phyloP scores from a whole-genome alignment of 169 alveolate genomes.

The Plasmodium blacklocki region DNA sequence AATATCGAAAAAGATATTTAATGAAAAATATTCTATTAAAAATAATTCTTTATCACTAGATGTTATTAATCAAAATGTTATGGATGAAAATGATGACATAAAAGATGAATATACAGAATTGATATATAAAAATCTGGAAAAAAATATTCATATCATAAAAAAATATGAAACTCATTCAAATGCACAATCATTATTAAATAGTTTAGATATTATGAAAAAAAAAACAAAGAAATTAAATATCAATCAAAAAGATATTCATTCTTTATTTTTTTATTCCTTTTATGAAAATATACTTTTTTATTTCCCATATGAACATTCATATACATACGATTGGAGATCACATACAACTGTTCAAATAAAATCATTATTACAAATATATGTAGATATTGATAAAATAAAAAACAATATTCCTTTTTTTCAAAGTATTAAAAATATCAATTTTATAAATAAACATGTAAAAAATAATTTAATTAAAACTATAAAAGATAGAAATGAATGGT shows the following conservation, averaged over 20 bases:
- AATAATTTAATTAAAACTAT: slow-evolving; percentile 77
- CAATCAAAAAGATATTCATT: slow-evolving; percentile 26
- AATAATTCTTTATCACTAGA: background rate
- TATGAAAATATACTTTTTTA: slow-evolving; percentile 46
- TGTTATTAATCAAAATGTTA: slow-evolving; percentile 46
- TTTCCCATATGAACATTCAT: slow-evolving; percentile 70
- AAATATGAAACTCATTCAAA: background rate
- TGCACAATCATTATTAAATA: background rate
- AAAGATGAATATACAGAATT: slow-evolving; percentile 47
- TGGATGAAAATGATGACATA: slow-evolving; percentile 61
- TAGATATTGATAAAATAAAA: slow-evolving; percentile 70
- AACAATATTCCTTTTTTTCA: slow-evolving; percentile 23
- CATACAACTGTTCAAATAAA: slow-evolving; percentile 66
- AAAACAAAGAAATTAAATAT: slow-evolving; percentile 28
- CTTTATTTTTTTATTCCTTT: slow-evolving; percentile 60
- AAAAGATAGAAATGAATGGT: slow-evolving; percentile 85
- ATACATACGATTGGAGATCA: slow-evolving; percentile 71
- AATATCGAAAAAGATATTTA: background rate
- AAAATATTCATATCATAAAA: slow-evolving; percentile 4
- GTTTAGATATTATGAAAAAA: background rate
- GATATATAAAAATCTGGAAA: background rate
- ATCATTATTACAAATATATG: slow-evolving; percentile 61
- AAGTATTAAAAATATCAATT: slow-evolving; percentile 65
- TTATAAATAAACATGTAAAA: slow-evolving; percentile 72
- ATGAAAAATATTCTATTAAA: too few species aligned